Base-by-base conservation (phyloP, 352 stramenopile genomes). In the Globisporangium mamillatum region DNA sequence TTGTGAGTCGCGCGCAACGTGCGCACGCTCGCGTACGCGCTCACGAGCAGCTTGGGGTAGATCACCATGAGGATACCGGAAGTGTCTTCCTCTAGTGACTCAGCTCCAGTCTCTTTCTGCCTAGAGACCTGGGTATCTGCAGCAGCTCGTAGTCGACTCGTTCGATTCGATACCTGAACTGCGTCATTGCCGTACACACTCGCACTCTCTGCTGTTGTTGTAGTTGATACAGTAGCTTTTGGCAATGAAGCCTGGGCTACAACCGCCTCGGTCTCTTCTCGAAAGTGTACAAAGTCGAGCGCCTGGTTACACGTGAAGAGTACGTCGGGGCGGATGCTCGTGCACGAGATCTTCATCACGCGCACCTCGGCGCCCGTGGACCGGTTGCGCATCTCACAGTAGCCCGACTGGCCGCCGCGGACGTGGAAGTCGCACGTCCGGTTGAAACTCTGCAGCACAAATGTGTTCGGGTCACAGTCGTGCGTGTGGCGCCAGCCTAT, bases 1-100 rank as follows among this genome's bases (percentile, higher is more conserved):
- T 79, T 78, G 24, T 76, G 52, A 12, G 53, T 67, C 22, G 52
- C 29, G n/a, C 82, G 76, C 53, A 91, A 70, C 4, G 70, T 68
- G 22, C 75, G 75, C 29, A 88, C 66, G 10, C 67, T 75, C 7
- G 76, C 78, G 36, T 86, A 87, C 8, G 66, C 72, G 41, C 77
- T 79, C 16, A 79, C 66, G 38, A 88, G 68, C 52, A 83, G 61
- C 55, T 84, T 86, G 0, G 76, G 77, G 68, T 91, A 87, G 20
- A 86, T 70, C 18, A 88, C 77, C 71, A 91, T 84, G 29, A 84
- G 44, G 69, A 91, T 82, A 5, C 77, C 82, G 2, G 44, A 20
- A 1, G 32, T 44, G 41, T 55, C 32, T 4, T 29, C 32, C 6
- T 29, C 36, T 38, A 32, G 36, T 18, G 56, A 10, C 1, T 54